phyloP scores from a whole-genome alignment of 257 asterid genomes.

The Cruciata laevipes region DNA sequence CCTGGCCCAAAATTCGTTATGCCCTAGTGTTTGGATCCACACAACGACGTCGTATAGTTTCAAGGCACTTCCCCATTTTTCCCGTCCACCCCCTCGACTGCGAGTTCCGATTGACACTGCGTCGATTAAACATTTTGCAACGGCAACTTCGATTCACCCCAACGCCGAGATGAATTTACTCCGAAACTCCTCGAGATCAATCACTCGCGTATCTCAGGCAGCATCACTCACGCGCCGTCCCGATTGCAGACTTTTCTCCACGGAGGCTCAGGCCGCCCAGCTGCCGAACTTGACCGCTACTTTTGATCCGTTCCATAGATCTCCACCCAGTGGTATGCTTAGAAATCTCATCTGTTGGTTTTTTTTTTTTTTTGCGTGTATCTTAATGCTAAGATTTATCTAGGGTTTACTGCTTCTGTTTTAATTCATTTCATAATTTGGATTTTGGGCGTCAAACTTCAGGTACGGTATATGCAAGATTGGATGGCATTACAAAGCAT shows the following conservation, averaged over 20 bases:
- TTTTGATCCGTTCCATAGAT: slow-evolving; percentile 23
- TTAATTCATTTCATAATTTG: neutral
- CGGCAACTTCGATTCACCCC: neutral
- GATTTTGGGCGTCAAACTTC: slow-evolving; percentile 9
- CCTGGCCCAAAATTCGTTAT: neutral
- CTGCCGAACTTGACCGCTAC: slow-evolving; percentile 23
- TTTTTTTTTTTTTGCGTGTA: neutral
- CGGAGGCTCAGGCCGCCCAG: slow-evolving; percentile 32
- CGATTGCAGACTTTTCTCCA: slow-evolving; percentile 34
- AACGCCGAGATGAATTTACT: slow-evolving; percentile 32
- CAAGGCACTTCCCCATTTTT: neutral
- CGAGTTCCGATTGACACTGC: neutral
- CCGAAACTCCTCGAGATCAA: slow-evolving; percentile 31
- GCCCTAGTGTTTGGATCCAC: neutral
- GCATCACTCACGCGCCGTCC: slow-evolving; percentile 11
- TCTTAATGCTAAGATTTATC: neutral
- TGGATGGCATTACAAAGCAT: slow-evolving; percentile 36
- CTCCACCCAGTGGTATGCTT: slow-evolving; percentile 32
- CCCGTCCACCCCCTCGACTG: neutral
- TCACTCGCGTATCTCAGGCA: slow-evolving; percentile 21
- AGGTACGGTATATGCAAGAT: slow-evolving; percentile 42
- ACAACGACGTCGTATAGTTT: neutral
- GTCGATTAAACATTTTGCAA: neutral
- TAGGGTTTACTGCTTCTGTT: neutral
- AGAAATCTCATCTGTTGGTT: slow-evolving; percentile 2